These are phyloP conservation scores for Mortierella claussenii DNA, from an alignment of 192 early-diverging fungal species.

Conservation along the genomic window DNA sequence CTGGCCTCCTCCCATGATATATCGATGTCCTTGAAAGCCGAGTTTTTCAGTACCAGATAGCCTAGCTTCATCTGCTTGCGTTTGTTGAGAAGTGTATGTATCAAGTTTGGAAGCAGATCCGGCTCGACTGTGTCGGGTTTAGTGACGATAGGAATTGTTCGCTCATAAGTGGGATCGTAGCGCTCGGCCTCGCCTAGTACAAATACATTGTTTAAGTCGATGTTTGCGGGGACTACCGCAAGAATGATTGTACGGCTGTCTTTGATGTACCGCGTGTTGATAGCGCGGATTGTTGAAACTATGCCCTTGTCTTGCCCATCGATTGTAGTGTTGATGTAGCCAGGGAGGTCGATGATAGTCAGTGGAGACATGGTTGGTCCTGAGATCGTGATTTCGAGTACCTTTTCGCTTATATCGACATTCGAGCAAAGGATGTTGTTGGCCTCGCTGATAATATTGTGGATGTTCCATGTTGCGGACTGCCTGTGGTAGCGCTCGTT, in stretches of 20 bases:
- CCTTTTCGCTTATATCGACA: constrained; percentile 16
- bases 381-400: constrained; percentile 38
- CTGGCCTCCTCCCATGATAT: constrained; percentile 22
- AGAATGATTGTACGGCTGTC: constrained; percentile 39
- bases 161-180: constrained; percentile 15
- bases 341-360: constrained; percentile 39
- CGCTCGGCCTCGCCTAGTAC: constrained; percentile 26
- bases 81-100: constrained; percentile 23
- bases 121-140: constrained; percentile 35
- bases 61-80: constrained; percentile 29
- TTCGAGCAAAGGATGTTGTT: constrained; percentile 12
- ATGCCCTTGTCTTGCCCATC: constrained; percentile 22
- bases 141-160: constrained; percentile 39
- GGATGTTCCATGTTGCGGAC: neutral
- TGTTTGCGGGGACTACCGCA: constrained; percentile 31
- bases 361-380: constrained; percentile 28
- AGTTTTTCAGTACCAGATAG: constrained; percentile 25
- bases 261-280: constrained; percentile 39
- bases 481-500: neutral
- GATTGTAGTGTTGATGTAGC: constrained; percentile 28
- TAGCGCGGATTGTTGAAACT: constrained; percentile 14
- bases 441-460: constrained; percentile 7
- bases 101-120: constrained; percentile 15
- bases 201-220: constrained; percentile 27
- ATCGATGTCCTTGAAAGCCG: constrained; percentile 15